A percentile compares a stretch with the other conserved stretches of the same genome.
phyloP scores from a whole-genome alignment of 202 grass and related monocot species.

The Digitaria exilis region DNA sequence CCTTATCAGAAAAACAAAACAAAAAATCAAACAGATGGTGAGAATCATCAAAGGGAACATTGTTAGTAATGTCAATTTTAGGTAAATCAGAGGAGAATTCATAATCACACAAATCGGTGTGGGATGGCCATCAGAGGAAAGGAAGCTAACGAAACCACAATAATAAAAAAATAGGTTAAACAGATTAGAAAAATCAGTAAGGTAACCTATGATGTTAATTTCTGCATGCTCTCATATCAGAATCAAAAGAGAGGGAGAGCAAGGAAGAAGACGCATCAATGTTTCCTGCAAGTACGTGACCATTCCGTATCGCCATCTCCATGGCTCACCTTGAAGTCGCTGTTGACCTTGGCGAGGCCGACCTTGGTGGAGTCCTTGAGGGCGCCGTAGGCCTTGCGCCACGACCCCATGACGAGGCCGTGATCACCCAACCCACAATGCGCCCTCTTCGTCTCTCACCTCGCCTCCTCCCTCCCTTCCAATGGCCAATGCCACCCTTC shows the following conservation, averaged over 20 bases:
- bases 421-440: slow-evolving; percentile 41
- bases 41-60: background rate
- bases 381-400: slow-evolving; percentile 95
- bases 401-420: slow-evolving; percentile 60
- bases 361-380: slow-evolving; percentile 94
- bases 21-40: background rate
- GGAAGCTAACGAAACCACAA: too few species aligned
- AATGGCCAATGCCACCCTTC: slow-evolving; percentile 10
- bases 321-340: slow-evolving; percentile 76
- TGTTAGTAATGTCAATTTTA: background rate
- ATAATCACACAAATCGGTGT: background rate
- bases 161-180: too few species aligned
- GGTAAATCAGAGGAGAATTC: background rate
- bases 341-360: slow-evolving; percentile 96
- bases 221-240: background rate
- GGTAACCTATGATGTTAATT: background rate
- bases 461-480: slow-evolving; percentile 7
- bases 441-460: slow-evolving; percentile 17
- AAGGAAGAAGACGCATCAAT: background rate
- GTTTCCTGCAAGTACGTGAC: background rate
- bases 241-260: background rate
- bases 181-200: background rate
- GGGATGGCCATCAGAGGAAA: too few species aligned
- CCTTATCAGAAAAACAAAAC: slow-evolving; percentile 51
- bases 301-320: background rate